phyloP scores from a whole-genome alignment of 2,329 filamentous ascomycete genomes.

The Phialophora expanda region DNA sequence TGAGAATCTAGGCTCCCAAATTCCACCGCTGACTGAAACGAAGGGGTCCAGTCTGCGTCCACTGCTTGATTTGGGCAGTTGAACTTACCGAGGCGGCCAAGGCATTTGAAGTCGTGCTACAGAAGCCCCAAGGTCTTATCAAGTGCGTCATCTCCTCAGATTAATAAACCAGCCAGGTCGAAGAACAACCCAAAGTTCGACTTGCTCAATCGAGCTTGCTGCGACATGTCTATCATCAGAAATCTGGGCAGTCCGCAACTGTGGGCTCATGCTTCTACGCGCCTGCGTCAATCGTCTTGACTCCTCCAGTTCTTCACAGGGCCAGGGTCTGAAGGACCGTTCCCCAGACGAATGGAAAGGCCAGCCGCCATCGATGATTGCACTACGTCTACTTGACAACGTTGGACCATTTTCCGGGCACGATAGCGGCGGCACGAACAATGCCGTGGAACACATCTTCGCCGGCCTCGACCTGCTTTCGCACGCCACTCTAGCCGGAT shows the following conservation, averaged over 20 bases:
- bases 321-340: neutral
- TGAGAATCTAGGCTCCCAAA: too few species aligned
- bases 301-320: conserved; percentile 14
- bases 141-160: too few species aligned
- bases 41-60: too few species aligned
- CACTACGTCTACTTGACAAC: conserved; percentile 26
- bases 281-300: conserved; percentile 61
- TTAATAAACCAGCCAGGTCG: too few species aligned
- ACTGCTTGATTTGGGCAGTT: too few species aligned
- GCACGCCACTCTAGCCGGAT: conserved; percentile 38
- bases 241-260: conserved; percentile 94
- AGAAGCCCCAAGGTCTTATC: too few species aligned
- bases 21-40: too few species aligned
- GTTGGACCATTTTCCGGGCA: neutral
- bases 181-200: too few species aligned
- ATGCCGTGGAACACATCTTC: conserved; percentile 44
- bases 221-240: conserved; percentile 77
- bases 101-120: too few species aligned
- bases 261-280: conserved; percentile 84
- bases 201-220: conserved; percentile 79
- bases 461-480: conserved; percentile 54
- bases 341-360: neutral
- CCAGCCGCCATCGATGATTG: conserved; percentile 21
- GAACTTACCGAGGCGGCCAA: too few species aligned
- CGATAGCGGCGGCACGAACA: neutral